Percentiles rank a stretch among this genome's conserved stretches.
These are phyloP conservation scores for Alternaria tenuissima DNA, from an alignment of 2,329 filamentous ascomycete species.

Conservation along the genomic window DNA sequence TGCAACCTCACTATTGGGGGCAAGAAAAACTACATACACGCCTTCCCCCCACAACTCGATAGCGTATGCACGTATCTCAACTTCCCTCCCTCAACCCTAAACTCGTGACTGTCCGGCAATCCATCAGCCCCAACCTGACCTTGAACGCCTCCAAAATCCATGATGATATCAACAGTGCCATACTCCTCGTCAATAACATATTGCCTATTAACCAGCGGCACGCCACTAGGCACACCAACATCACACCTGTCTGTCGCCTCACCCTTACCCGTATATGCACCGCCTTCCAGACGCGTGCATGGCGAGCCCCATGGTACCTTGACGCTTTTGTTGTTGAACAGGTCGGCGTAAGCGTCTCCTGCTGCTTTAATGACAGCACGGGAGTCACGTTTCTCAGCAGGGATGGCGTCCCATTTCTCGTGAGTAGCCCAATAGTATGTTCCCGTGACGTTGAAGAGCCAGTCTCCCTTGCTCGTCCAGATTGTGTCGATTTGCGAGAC, in stretches of 20 bases:
- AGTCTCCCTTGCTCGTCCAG: slow-evolving; percentile 40
- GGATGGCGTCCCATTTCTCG: slow-evolving; percentile 38
- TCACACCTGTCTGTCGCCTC: slow-evolving; percentile 33
- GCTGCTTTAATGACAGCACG: slow-evolving; percentile 37
- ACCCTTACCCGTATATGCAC: slow-evolving; percentile 39
- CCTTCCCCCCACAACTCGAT: slow-evolving; percentile 33
- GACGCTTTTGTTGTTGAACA: slow-evolving; percentile 37
- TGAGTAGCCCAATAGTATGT: slow-evolving; percentile 37
- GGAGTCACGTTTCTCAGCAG: slow-evolving; percentile 24
- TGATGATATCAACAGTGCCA: slow-evolving; percentile 42
- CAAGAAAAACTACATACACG: slow-evolving; percentile 28
- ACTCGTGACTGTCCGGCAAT: slow-evolving; percentile 46
- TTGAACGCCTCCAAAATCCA: slow-evolving; percentile 38
- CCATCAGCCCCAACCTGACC: slow-evolving; percentile 24
- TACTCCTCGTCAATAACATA: slow-evolving; percentile 45
- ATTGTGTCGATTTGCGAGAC: slow-evolving; percentile 37
- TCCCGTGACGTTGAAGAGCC: slow-evolving; percentile 43
- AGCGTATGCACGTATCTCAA: slow-evolving; percentile 45
- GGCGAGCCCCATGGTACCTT: slow-evolving; percentile 40
- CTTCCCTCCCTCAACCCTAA: slow-evolving; percentile 41
- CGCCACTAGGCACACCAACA: slow-evolving; percentile 41
- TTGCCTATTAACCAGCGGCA: slow-evolving; percentile 36
- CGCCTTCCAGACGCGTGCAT: slow-evolving; percentile 41
- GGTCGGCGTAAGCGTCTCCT: slow-evolving; percentile 40
- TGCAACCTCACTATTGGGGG: not conserved